These are phyloP conservation scores for Plasmodiophora brassicae DNA, from an alignment of 208 protist genomes.

Conservation along the genomic window DNA sequence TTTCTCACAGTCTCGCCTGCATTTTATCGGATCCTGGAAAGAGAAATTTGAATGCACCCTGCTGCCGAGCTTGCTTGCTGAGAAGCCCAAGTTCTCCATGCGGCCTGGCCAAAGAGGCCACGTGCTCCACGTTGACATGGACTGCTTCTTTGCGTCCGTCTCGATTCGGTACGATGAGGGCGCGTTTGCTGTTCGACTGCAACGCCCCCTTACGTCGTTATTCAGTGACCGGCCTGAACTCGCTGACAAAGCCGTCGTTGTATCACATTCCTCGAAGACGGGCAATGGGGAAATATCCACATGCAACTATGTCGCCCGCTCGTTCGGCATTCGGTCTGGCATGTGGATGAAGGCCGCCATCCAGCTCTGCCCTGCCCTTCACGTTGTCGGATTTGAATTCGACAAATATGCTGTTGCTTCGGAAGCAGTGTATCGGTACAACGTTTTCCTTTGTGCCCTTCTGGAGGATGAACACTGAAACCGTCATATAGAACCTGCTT, in stretches of 20 bases:
- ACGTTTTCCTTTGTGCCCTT: background rate
- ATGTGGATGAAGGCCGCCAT: conserved; percentile 17
- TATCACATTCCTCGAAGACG: background rate
- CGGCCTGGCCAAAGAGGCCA: background rate
- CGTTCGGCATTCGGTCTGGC: background rate
- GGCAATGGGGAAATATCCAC: conserved; percentile 13
- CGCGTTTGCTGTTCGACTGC: too few species aligned
- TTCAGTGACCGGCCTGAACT: conserved; percentile 24
- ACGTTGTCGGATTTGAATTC: conserved; percentile 23
- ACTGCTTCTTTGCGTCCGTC: conserved; percentile 25
- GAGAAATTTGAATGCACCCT: conserved; percentile 18
- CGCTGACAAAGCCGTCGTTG: background rate
- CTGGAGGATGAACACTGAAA: too few species aligned
- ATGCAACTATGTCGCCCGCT: conserved; percentile 5
- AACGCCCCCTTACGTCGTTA: background rate
- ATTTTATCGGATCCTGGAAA: conserved; percentile 37
- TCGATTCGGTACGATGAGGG: background rate
- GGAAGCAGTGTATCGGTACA: background rate
- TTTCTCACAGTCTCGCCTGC: background rate
- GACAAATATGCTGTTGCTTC: background rate
- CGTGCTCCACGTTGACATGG: conserved; percentile 30
- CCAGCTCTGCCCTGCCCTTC: background rate
- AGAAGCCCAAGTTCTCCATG: background rate
- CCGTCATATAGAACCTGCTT: background rate
- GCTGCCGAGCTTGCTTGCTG: background rate